A percentile compares a stretch with the other conserved stretches of the same genome.
Evolutionary conservation across 768 basidiomycete species (phyloP).

Genomic region (Russula ochroleuca): DNA sequence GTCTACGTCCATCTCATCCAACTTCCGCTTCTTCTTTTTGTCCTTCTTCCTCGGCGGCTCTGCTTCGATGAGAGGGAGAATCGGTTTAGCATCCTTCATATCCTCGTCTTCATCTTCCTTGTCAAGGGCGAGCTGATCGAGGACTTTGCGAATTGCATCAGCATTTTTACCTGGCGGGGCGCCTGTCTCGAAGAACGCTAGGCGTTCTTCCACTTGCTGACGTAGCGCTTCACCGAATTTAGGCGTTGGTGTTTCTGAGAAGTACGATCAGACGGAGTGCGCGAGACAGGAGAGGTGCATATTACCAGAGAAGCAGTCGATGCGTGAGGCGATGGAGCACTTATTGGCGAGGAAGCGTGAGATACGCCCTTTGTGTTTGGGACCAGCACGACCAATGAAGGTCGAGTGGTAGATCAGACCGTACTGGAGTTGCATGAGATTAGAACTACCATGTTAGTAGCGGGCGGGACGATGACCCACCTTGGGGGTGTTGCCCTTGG

Average conservation of each 20-base stretch:
- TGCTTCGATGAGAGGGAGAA: constrained; percentile 55
- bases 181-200: constrained; percentile 92
- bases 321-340: constrained; percentile 93
- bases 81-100: constrained; percentile 42
- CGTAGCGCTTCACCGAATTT: constrained; percentile 95
- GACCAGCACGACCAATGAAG: constrained; percentile 91
- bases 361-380: constrained; percentile 95
- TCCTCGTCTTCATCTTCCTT: constrained; percentile 55
- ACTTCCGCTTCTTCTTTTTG: constrained; percentile 57
- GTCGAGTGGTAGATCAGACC: constrained; percentile 96
- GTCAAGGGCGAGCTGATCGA: constrained; percentile 72
- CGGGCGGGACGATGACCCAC: constrained; percentile 37
- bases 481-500: constrained; percentile 98
- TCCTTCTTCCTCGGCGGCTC: constrained; percentile 39
- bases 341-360: constrained; percentile 99
- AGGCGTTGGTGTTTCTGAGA: constrained; percentile 70
- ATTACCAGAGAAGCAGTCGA: constrained; percentile 87
- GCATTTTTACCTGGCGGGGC: constrained; percentile 84
- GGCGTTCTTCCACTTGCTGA: constrained; percentile 91
- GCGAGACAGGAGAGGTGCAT: neutral
- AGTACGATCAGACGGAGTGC: neutral
- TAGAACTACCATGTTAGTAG: neutral
- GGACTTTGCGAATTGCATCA: constrained; percentile 86
- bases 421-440: constrained; percentile 53
- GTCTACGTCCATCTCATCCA: constrained; percentile 64